Base-by-base conservation (phyloP, 176 grass and related monocot species). In the Echinochloa phyllopogon region DNA sequence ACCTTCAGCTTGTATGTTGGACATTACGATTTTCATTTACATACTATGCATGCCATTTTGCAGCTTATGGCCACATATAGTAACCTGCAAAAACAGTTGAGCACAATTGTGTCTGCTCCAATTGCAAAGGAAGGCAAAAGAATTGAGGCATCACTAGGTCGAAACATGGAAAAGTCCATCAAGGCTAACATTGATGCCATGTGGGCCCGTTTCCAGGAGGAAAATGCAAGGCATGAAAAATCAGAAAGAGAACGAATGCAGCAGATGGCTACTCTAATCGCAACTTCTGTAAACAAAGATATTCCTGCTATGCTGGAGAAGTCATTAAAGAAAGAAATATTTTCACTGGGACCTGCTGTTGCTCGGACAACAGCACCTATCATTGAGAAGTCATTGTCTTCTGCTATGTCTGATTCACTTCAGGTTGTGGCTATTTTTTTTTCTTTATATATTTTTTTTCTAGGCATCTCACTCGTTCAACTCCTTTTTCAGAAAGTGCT, bases 81-180 rank as follows among this genome's bases (percentile, higher is more conserved):
- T 83, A 86, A 94, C 61, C 51, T 95, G 89, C 96, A 92, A 85
- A 95, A 98, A 72, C 96, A 95, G 77, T 75, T 98, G 80, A 90
- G 65, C 62, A 36, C 88, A 79, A 82, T 95, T 58, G 87, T 92
- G 17, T 83, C 80, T 80, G 76, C 70, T 79, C 91, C 93, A 83
- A 85, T 95, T 68, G 85, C 87, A 58, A 98, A 95, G 81, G 96
- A 98, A 93, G 87, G 89, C 24, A 98, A 92, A 84, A 92, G 93
- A 76, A 85, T 98, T 11, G 93, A 98, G 77, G 67, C 87, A 80
- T 82, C 93, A 27, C 65, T 98, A 20, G 85, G 89, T 58, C 91
- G 93, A 72, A 90, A 83, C 66, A 89, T 98, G 86, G 96, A 98
- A 16, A 98, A 95, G 59, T 88, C 87, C 25, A 73, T 98, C 45